Evolutionary conservation across 192 early-diverging fungal species (phyloP).

Genomic region (Gaertneriomyces semiglobifer): DNA sequence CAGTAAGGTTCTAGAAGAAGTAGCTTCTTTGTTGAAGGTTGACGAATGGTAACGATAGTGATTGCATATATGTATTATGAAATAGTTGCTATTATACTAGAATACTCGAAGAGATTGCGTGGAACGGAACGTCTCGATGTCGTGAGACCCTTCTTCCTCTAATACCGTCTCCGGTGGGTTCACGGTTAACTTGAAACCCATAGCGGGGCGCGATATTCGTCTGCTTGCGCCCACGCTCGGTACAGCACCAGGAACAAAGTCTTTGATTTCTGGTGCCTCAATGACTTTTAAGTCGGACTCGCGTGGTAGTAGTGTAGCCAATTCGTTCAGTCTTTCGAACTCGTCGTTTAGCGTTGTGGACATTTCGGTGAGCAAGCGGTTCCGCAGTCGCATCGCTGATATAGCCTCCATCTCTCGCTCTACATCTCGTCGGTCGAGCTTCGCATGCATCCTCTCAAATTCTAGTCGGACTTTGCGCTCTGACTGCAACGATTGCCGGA

Average conservation of each 20-base stretch:
- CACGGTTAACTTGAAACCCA: slow-evolving; percentile 21
- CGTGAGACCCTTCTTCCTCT: neutral
- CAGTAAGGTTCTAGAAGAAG: slow-evolving; percentile 1
- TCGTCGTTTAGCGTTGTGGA: slow-evolving; percentile 35
- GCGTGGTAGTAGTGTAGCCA: slow-evolving; percentile 38
- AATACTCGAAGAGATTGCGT: too few species aligned
- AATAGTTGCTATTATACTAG: too few species aligned
- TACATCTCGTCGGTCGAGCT: slow-evolving; percentile 34
- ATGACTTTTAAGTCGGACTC: slow-evolving; percentile 24
- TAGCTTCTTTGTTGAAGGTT: too few species aligned
- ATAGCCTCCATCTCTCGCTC: slow-evolving; percentile 34
- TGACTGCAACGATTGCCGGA: slow-evolving; percentile 31
- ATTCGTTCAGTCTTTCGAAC: slow-evolving; percentile 31
- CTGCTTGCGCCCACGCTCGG: neutral
- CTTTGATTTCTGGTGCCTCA: slow-evolving; percentile 30
- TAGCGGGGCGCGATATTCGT: neutral
- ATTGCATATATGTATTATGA: too few species aligned
- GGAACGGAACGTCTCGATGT: too few species aligned
- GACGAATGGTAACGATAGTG: too few species aligned
- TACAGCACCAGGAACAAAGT: slow-evolving; percentile 18
- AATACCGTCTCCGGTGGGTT: slow-evolving; percentile 5
- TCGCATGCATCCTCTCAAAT: slow-evolving; percentile 43
- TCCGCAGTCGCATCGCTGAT: slow-evolving; percentile 31
- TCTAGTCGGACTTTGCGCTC: slow-evolving; percentile 49
- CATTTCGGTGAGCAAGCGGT: slow-evolving; percentile 42